These are phyloP conservation scores for Acacia concinna DNA, from an alignment of 331 rosid genomes.

Conservation along the genomic window DNA sequence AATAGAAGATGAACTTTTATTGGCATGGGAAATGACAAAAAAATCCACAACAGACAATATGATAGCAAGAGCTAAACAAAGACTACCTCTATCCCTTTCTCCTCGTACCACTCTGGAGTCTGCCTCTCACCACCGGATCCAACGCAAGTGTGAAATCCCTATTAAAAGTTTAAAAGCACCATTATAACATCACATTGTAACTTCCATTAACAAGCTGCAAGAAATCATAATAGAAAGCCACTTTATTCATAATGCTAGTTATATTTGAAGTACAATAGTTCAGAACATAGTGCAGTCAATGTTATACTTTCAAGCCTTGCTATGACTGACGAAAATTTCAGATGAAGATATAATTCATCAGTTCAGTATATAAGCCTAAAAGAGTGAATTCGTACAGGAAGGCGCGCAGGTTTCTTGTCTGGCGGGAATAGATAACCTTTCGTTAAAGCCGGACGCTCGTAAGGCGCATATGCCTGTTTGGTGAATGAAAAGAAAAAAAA, in stretches of 20 bases:
- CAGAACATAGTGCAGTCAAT: not conserved
- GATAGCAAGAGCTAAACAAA: constrained; percentile 8
- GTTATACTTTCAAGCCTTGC: not conserved
- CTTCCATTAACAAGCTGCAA: not conserved
- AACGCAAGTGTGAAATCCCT: constrained; percentile 98
- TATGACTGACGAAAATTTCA: not conserved
- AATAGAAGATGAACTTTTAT: not conserved
- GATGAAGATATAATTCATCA: not conserved
- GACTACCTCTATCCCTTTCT: constrained; percentile 85
- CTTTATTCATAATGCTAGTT: not conserved
- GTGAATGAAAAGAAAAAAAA: not conserved
- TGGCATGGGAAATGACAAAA: not conserved
- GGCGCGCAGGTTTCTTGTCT: constrained; percentile 92
- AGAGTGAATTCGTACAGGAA: constrained; percentile 65
- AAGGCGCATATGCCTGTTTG: constrained; percentile 79
- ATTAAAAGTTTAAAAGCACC: constrained; percentile 6
- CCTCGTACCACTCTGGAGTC: constrained; percentile 89
- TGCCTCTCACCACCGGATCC: constrained; percentile 98
- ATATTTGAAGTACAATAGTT: constrained; percentile 6
- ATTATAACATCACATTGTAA: not conserved
- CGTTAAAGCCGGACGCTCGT: constrained; percentile 94
- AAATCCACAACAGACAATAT: not conserved
- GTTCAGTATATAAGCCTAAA: not conserved
- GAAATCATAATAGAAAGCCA: not conserved
- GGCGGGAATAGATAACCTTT: constrained; percentile 82